phyloP scores from a whole-genome alignment of 352 stramenopile species.

The Phytophthora pseudosyringae region DNA sequence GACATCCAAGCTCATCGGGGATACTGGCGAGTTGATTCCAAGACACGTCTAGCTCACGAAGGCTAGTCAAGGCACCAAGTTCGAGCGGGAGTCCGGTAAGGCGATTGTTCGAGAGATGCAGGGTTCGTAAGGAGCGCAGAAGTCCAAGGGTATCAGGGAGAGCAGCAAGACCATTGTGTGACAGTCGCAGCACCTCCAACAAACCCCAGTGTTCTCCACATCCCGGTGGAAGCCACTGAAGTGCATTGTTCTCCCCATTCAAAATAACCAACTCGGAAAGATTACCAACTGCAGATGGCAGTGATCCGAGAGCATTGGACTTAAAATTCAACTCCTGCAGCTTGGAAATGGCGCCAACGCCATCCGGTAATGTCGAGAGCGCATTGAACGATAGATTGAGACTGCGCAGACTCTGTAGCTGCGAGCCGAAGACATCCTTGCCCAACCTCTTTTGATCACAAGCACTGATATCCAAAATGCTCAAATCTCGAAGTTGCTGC shows the following conservation, averaged over 20 bases:
- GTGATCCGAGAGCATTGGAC: constrained; percentile 35
- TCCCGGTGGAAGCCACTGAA: constrained; percentile 41
- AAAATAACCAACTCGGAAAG: constrained; percentile 44
- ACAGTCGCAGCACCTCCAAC: constrained; percentile 46
- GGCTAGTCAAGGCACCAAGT: constrained; percentile 53
- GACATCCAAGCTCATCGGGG: constrained; percentile 68
- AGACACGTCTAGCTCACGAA: constrained; percentile 59
- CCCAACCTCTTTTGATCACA: constrained; percentile 62
- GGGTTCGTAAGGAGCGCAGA: constrained; percentile 32
- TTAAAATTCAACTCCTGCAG: constrained; percentile 61
- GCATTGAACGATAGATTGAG: constrained; percentile 58
- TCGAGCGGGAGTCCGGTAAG: constrained; percentile 55
- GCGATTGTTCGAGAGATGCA: constrained; percentile 53
- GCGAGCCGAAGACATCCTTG: constrained; percentile 51
- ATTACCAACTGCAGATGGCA: constrained; percentile 38
- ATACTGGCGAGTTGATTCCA: constrained; percentile 64
- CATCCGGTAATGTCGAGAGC: constrained; percentile 44
- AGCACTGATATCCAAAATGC: constrained; percentile 46
- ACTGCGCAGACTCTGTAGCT: constrained; percentile 38
- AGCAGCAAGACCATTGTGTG: constrained; percentile 50
- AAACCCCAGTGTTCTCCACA: constrained; percentile 33
- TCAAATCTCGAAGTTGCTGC: constrained; percentile 46
- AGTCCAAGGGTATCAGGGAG: constrained; percentile 58
- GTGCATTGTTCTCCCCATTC: constrained; percentile 44
- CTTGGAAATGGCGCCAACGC: constrained; percentile 42